These are phyloP conservation scores for Saitozyma sp. DNA, from an alignment of 768 basidiomycete genomes.

Conservation along the genomic window DNA sequence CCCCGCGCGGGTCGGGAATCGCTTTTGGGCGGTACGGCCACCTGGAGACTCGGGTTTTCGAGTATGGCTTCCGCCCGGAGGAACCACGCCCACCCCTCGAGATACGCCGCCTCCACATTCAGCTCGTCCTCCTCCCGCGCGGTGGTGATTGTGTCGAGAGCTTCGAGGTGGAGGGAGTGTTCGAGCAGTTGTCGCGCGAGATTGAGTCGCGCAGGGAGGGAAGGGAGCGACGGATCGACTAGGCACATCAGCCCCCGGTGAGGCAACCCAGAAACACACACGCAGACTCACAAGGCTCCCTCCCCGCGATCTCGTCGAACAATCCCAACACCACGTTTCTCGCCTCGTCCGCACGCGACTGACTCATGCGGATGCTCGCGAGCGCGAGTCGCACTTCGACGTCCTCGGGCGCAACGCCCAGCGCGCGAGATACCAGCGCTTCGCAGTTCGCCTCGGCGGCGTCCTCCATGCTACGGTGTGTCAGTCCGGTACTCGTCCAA, in stretches of 20 bases:
- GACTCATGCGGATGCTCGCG: constrained; percentile 85
- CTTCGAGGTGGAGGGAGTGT: constrained; percentile 67
- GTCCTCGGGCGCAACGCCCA: constrained; percentile 72
- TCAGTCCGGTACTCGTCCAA: neutral
- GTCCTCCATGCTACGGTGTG: constrained; percentile 66
- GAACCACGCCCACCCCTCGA: constrained; percentile 92
- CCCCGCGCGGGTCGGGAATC: neutral
- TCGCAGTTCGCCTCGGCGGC: constrained; percentile 81
- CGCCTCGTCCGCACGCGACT: constrained; percentile 79
- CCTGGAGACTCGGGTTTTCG: constrained; percentile 18
- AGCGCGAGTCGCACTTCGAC: constrained; percentile 75
- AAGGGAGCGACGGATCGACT: constrained; percentile 71
- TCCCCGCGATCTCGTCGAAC: constrained; percentile 69
- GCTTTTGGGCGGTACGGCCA: too few relatives aligned
- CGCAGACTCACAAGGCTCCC: constrained; percentile 59
- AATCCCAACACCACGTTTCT: constrained; percentile 67
- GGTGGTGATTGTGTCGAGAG: constrained; percentile 72
- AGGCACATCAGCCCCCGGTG: constrained; percentile 1
- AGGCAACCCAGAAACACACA: constrained; percentile 14
- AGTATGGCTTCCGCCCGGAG: constrained; percentile 54
- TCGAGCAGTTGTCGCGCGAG: constrained; percentile 84
- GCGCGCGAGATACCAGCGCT: constrained; percentile 68
- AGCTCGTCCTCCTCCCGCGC: constrained; percentile 78
- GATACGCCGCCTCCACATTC: constrained; percentile 88
- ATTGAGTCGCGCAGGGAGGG: constrained; percentile 68